Percentiles rank a stretch among this genome's conserved stretches.
These are phyloP conservation scores for Aspergillus costaricaensis DNA, from an alignment of 2,329 filamentous ascomycete genomes.

Conservation along the genomic window DNA sequence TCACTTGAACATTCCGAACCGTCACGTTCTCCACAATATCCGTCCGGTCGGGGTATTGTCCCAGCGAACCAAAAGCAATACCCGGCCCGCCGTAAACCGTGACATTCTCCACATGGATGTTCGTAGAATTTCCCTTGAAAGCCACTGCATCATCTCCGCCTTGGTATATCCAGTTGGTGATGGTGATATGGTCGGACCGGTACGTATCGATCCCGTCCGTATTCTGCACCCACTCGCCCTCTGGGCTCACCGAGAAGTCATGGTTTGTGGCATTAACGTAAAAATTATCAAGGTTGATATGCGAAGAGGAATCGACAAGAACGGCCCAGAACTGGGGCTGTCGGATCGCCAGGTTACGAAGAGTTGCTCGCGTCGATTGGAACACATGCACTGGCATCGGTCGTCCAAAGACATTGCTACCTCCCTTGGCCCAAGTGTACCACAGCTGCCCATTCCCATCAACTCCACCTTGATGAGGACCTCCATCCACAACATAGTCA, in stretches of 20 bases:
- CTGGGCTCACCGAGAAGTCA: slow-evolving; percentile 21
- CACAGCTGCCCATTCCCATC: slow-evolving; percentile 63
- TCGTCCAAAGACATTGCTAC: slow-evolving; percentile 52
- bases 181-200: slow-evolving; percentile 50
- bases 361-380: slow-evolving; percentile 50
- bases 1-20: slow-evolving; percentile 34
- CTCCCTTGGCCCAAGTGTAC: slow-evolving; percentile 54
- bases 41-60: slow-evolving; percentile 39
- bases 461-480: slow-evolving; percentile 55
- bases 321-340: slow-evolving; percentile 56
- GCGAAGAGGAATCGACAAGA: slow-evolving; percentile 50
- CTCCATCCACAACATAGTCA: slow-evolving; percentile 45
- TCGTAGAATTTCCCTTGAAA: slow-evolving; percentile 45
- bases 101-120: slow-evolving; percentile 43
- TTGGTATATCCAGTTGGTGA: slow-evolving; percentile 28
- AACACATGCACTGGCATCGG: slow-evolving; percentile 57
- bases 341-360: slow-evolving; percentile 52
- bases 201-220: slow-evolving; percentile 56
- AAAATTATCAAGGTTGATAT: slow-evolving; percentile 56
- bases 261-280: slow-evolving; percentile 53
- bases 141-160: slow-evolving; percentile 43
- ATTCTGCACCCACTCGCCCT: slow-evolving; percentile 49
- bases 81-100: slow-evolving; percentile 42
- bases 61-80: slow-evolving; percentile 44
- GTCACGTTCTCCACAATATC: slow-evolving; percentile 43